Conservation (phyloP, 129 eudicot species). For the Erigeron canadensis region DNA sequence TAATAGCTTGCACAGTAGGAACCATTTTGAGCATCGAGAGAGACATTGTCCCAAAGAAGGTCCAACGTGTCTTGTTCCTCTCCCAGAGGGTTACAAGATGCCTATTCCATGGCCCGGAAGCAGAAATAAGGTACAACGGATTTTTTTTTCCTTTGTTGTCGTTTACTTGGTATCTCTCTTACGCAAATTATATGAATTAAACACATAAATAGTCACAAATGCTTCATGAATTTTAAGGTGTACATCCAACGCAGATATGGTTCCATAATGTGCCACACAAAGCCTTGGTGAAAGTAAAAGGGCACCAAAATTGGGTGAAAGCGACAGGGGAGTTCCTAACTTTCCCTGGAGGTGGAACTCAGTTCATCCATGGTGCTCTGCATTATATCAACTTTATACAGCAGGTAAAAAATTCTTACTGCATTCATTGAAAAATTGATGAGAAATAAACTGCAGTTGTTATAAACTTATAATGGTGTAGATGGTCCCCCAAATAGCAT, state of each 20-base stretch:
- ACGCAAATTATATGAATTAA: neutral
- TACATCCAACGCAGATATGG: slow-evolving; percentile 62
- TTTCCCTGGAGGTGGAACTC: slow-evolving; percentile 90
- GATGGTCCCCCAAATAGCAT: slow-evolving; percentile 70
- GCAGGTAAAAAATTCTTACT: slow-evolving; percentile 37
- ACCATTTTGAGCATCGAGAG: slow-evolving; percentile 72
- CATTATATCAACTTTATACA: slow-evolving; percentile 72
- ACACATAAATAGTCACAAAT: slow-evolving; percentile 23
- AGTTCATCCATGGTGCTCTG: slow-evolving; percentile 74
- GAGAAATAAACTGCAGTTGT: neutral
- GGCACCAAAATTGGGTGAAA: slow-evolving; percentile 84
- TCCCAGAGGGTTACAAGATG: slow-evolving; percentile 59
- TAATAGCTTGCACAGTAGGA: slow-evolving; percentile 31
- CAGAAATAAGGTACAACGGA: slow-evolving; percentile 56
- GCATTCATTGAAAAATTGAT: no score
- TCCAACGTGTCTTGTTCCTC: slow-evolving; percentile 68
- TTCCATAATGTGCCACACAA: slow-evolving; percentile 70
- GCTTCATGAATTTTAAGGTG: slow-evolving; percentile 23
- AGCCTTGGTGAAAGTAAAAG: slow-evolving; percentile 56
- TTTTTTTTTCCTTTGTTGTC: neutral
- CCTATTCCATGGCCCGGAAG: slow-evolving; percentile 69
- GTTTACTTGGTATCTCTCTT: neutral
- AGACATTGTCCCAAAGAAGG: slow-evolving; percentile 72
- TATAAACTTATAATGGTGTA: slow-evolving; percentile 20
- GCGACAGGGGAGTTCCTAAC: slow-evolving; percentile 58